Evolutionary conservation across 352 stramenopile genomes (phyloP).

Genomic region (Phytophthora chlamydospora): DNA sequence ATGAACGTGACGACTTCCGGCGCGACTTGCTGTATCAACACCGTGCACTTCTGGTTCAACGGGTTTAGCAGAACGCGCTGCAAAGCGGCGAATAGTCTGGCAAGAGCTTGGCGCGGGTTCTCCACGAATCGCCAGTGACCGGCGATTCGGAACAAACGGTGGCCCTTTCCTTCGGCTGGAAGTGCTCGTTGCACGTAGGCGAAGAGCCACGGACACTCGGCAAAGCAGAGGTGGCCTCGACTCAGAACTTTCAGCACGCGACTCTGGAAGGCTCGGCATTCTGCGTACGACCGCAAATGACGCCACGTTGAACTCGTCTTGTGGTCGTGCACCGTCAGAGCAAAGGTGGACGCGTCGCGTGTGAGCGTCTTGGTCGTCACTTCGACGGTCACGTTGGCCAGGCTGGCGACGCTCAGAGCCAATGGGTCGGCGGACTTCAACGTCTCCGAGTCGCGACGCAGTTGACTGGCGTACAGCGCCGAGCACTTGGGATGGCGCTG

Average conservation of each 20-base stretch:
- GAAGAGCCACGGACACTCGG: conserved; percentile 53
- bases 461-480: conserved; percentile 27
- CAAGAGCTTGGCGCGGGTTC: conserved; percentile 38
- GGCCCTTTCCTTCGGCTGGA: conserved; percentile 23
- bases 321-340: conserved; percentile 45
- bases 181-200: conserved; percentile 44
- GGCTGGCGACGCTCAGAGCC: conserved; percentile 32
- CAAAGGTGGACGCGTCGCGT: conserved; percentile 26
- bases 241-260: conserved; percentile 37
- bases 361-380: conserved; percentile 36
- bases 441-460: conserved; percentile 11
- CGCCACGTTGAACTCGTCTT: conserved; percentile 47
- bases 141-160: conserved; percentile 35
- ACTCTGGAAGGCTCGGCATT: conserved; percentile 46
- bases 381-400: conserved; percentile 40
- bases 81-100: conserved; percentile 44
- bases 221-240: conserved; percentile 49
- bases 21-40: conserved; percentile 39
- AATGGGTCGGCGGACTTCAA: conserved; percentile 1
- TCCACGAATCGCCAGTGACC: conserved; percentile 28
- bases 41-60: conserved; percentile 45
- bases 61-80: conserved; percentile 47
- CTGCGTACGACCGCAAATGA: conserved; percentile 40
- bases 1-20: conserved; percentile 43
- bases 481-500: conserved; percentile 47